Base-by-base conservation (phyloP, 495 filamentous ascomycete species). In the Lasiosphaeriaceae sp. region DNA sequence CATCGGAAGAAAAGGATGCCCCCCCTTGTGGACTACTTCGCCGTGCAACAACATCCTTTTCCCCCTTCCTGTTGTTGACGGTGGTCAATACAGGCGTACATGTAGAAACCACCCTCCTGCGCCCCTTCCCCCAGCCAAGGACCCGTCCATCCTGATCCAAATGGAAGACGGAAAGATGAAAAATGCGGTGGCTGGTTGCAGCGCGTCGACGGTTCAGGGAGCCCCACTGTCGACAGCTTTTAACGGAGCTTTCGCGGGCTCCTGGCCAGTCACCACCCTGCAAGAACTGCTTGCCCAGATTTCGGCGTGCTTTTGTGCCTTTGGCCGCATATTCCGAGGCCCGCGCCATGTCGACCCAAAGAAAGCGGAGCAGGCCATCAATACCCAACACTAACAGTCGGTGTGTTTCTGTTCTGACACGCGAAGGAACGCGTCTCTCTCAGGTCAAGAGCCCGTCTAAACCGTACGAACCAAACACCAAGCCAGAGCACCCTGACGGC, bases 271-370 rank as follows among this genome's bases (percentile, higher is more conserved):
- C 63, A 67, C 47, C 43, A 41, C 44, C 35, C 52, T 44, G 41
- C 52, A 17, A 35, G 23, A 49, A 31, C 34, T 62, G 54, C 58
- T 50, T 54, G 60, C 62, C 59, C 61, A 64, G 61, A 52, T 50
- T 47, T 58, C 52, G 49, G 26, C 26, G 9, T 31, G 26, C 26
- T 31, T 31, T 31, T 63, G 59, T 66, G 69, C 67, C 47, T 37
- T 34, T 67, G 70, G 68, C 70, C 70, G 70, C 70, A 72, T 72
- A 72, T 60, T 47, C 44, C 21, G 63, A 65, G 70, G 68, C 70
- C 70, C 63, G 68, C 66, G 51, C 56, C 59, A 63, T 64, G 44
- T 29, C 51, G 62, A 61, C 66, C 66, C 57, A 63, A 69, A 61
- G 59, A 66, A 52, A 58, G 50, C 54, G 50, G 52, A 20, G 34